phyloP scores from a whole-genome alignment of 1,284 basidiomycete species.

The Fomitopsis pinicola region DNA sequence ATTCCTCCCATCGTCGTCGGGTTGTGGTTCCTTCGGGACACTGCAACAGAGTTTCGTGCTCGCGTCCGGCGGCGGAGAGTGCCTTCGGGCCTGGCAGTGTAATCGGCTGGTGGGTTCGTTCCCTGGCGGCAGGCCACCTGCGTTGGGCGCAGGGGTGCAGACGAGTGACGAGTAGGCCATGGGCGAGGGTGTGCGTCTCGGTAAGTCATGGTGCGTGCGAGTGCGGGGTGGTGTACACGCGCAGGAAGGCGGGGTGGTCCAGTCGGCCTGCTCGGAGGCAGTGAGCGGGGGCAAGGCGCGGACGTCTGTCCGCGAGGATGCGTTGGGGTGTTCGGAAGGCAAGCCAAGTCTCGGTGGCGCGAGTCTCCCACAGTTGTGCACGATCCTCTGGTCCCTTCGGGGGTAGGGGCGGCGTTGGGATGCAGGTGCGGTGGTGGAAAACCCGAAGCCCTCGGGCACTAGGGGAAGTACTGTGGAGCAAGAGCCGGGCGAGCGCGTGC shows the following conservation, averaged over 20 bases:
- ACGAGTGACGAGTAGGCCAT: slow-evolving; percentile 17
- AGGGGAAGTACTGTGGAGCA: slow-evolving; percentile 22
- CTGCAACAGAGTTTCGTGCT: slow-evolving; percentile 24
- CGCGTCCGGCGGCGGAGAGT: slow-evolving; percentile 14
- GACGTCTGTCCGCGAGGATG: slow-evolving; percentile 13
- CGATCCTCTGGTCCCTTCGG: slow-evolving; percentile 5
- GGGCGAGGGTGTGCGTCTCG: slow-evolving; percentile 14
- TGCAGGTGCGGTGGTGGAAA: slow-evolving; percentile 12
- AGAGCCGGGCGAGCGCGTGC: slow-evolving; percentile 13
- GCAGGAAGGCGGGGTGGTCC: slow-evolving; percentile 14
- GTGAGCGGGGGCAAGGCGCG: slow-evolving; percentile 17
- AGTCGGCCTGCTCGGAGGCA: slow-evolving; percentile 8
- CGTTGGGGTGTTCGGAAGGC: slow-evolving; percentile 1
- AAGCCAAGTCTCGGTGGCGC: slow-evolving; percentile 12
- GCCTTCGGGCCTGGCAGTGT: slow-evolving; percentile 14
- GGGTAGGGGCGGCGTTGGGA: slow-evolving; percentile 13
- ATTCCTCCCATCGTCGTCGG: slow-evolving; percentile 20
- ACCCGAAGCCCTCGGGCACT: slow-evolving; percentile 17
- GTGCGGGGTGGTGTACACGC: slow-evolving; percentile 12
- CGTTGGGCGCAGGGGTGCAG: slow-evolving; percentile 9
- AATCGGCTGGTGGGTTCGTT: slow-evolving; percentile 14
- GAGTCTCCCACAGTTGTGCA: slow-evolving; percentile 14
- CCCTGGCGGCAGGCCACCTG: slow-evolving; percentile 10
- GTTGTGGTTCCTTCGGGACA: slow-evolving; percentile 24
- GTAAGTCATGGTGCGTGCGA: slow-evolving; percentile 6